These are phyloP conservation scores for Eustoma russellianum DNA, from an alignment of 257 asterid genomes.

Conservation along the genomic window DNA sequence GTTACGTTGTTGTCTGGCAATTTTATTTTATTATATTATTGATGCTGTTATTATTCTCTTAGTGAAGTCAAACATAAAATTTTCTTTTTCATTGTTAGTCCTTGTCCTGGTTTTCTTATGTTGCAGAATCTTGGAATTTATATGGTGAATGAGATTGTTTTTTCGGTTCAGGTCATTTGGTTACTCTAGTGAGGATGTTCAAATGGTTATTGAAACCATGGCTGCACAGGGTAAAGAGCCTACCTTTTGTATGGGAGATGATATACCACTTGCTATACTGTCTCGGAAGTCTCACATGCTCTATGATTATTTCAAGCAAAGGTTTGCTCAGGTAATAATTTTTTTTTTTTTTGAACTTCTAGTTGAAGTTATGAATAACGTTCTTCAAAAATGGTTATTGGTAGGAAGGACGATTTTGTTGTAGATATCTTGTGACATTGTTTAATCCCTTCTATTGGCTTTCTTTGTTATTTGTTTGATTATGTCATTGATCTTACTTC, in stretches of 20 bases:
- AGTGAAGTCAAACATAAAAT: too few species aligned
- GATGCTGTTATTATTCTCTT: too few species aligned
- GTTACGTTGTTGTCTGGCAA: too few species aligned
- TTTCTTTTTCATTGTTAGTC: too few species aligned
- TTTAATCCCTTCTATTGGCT: too few species aligned
- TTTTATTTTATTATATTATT: too few species aligned
- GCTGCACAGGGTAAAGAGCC: constrained; percentile 99
- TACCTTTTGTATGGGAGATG: constrained; percentile 99
- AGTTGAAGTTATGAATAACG: background rate
- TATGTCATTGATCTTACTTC: background rate
- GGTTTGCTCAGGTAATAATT: constrained; percentile 99
- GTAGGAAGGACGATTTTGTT: too few species aligned
- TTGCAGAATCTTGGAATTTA: background rate
- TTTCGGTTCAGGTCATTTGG: constrained; percentile 71
- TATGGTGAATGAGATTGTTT: constrained; percentile 7
- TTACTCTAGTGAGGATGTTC: constrained; percentile 99
- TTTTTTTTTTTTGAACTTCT: too few species aligned
- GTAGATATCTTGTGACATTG: background rate
- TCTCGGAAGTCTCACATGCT: constrained; percentile 86
- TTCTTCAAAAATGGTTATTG: background rate
- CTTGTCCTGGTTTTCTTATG: background rate
- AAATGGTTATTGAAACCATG: constrained; percentile 98
- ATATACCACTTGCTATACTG: constrained; percentile 89
- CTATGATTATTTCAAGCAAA: constrained; percentile 92
- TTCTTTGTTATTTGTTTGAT: background rate